Evolutionary conservation across 2,329 filamentous ascomycete species (phyloP).

Genomic region (Microcera coccophila): DNA sequence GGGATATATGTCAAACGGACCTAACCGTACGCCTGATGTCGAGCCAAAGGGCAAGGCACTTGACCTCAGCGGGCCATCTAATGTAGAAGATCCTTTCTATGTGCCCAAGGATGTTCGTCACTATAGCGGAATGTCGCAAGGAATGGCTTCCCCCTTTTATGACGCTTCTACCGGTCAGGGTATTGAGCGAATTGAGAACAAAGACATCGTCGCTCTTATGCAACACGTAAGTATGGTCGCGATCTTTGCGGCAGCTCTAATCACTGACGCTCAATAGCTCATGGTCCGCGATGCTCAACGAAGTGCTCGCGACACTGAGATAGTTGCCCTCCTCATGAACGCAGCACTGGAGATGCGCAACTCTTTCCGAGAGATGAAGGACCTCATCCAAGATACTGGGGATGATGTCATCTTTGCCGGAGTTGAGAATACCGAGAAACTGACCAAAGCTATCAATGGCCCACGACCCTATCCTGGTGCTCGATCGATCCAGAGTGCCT

Average conservation of each 20-base stretch:
- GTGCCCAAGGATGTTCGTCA: conserved; percentile 56
- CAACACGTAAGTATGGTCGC: conserved; percentile 64
- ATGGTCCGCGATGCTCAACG: conserved; percentile 96
- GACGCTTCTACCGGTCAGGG: conserved; percentile 84
- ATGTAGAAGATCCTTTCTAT: conserved; percentile 66
- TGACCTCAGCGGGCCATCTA: conserved; percentile 49
- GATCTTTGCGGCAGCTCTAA: neutral
- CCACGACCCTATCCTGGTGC: conserved; percentile 77
- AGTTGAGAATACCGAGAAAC: conserved; percentile 83
- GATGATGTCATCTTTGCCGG: conserved; percentile 85
- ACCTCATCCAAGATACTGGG: conserved; percentile 76
- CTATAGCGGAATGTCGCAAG: conserved; percentile 85
- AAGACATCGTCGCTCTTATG: conserved; percentile 96
- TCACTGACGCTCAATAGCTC: conserved; percentile 49
- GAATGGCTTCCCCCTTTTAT: conserved; percentile 84
- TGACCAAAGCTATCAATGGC: conserved; percentile 76
- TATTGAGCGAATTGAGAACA: conserved; percentile 88
- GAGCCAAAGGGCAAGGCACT: conserved; percentile 55
- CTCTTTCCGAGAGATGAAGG: conserved; percentile 93
- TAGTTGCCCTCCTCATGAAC: conserved; percentile 87
- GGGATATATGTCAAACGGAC: conserved; percentile 80
- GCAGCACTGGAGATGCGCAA: conserved; percentile 96
- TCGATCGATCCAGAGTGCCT: conserved; percentile 55
- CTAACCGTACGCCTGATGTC: conserved; percentile 52
- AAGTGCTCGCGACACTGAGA: conserved; percentile 93